A percentile compares a stretch with the other conserved stretches of the same genome.
Evolutionary conservation across 2,329 filamentous ascomycete species (phyloP).

Genomic region (Calonectria hongkongensis): DNA sequence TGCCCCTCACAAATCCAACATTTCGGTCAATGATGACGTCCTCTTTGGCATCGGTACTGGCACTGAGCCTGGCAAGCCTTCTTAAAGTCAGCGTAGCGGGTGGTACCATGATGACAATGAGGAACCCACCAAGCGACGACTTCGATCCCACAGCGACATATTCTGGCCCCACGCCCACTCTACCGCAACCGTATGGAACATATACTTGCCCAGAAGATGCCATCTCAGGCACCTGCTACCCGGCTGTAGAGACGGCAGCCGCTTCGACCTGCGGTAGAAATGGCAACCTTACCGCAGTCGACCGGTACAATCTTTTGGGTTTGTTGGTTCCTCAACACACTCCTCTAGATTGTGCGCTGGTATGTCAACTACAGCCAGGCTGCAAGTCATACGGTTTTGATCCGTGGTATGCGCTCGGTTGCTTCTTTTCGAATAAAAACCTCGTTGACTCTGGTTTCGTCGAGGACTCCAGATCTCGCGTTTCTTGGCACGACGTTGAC

Average conservation of each 20-base stretch:
- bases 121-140: neutral
- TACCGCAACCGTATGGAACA: neutral
- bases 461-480: neutral
- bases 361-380: neutral
- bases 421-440: slow-evolving; percentile 1
- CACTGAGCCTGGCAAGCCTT: neutral
- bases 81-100: neutral
- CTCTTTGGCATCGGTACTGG: neutral
- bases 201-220: neutral
- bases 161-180: neutral
- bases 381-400: slow-evolving; percentile 6
- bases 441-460: neutral
- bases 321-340: neutral
- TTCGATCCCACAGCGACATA: neutral
- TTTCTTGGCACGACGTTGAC: neutral
- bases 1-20: neutral
- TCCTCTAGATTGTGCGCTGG: neutral
- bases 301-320: neutral
- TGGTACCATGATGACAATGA: neutral
- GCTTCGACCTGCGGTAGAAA: neutral
- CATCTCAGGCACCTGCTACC: neutral
- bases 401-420: neutral
- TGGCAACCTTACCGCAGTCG: neutral
- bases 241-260: neutral
- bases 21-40: neutral